Evolutionary conservation across 345 rosid species (phyloP), one percentile per base, ranked within the genome.

Genomic region (Gossypium turneri): DNA sequence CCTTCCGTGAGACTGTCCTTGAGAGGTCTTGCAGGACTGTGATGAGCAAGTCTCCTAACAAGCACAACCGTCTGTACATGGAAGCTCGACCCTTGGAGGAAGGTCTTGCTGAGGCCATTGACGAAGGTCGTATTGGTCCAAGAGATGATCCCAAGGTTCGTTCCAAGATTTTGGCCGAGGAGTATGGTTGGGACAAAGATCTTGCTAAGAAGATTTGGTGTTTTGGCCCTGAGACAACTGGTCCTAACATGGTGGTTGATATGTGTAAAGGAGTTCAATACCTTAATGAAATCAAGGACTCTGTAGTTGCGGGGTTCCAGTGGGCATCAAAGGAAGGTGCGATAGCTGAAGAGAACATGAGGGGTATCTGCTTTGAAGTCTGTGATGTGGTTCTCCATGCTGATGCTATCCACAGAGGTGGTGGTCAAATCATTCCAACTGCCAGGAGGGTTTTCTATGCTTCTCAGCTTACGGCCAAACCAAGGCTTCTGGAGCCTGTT

Each of bases 241-340:
- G 90, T 4, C 90, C 90, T 8, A 86, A 86, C 81, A 82, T 84
- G 88, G 88, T 84, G 3, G 86, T 84, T 4, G 88, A 84, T 61
- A 84, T 82, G 88, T 86, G 90, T 22, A 86, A 84, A 78, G 90
- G 90, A 75, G 90, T 86, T 38, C 89, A 84, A 74, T 86, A 86
- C 77, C 78, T 86, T 15, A 84, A 86, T 72, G 89, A 84, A 82
- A 86, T 86, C 10, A 86, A 86, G 82, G 90, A 86, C 60, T 86
- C 90, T 63, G 88, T 86, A 51, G 89, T 86, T 24, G 89, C 89
- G 52, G 89, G 89, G 8, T 86, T 86, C 83, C 89, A 86, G 56
- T 86, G 90, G 90, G 90, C 90, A 2, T 86, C 90, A 38, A 84
- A 84, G 69, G 90, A 82, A 74, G 87, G 90, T 12, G 86, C 84